These are phyloP conservation scores for Nicotiana rustica DNA, from an alignment of 305 asterid genomes.

Conservation along the genomic window DNA sequence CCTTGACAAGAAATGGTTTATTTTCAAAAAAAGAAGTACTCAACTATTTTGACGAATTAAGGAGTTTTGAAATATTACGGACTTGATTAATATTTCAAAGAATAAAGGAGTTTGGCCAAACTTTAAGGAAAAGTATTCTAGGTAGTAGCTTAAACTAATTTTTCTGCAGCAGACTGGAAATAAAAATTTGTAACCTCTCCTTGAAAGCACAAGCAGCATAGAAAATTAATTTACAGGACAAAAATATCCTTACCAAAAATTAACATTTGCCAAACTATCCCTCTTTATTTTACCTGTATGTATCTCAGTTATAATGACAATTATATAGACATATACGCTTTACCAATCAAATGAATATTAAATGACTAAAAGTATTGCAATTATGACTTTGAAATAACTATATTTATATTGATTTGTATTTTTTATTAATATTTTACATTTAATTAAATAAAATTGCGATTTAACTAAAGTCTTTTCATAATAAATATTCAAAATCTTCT, in stretches of 20 bases:
- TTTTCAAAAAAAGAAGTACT: no score
- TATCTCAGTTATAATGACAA: not conserved
- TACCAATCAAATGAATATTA: conserved; percentile 21
- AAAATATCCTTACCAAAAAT: not conserved
- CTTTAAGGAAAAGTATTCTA: not conserved
- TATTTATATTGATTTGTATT: not conserved
- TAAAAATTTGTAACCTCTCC: not conserved
- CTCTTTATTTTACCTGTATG: not conserved
- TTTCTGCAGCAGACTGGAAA: conserved; percentile 11
- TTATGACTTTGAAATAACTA: not conserved
- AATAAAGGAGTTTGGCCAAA: conserved; percentile 1
- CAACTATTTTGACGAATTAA: no score
- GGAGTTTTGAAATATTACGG: no score
- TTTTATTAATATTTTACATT: not conserved
- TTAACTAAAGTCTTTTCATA: not conserved
- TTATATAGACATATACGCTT: not conserved
- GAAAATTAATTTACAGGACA: not conserved
- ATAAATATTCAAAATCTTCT: not conserved
- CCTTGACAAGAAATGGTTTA: no score
- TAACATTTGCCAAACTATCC: not conserved
- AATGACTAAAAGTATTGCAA: not conserved
- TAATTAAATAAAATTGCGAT: not conserved
- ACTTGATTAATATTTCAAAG: not conserved
- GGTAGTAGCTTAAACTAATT: conserved; percentile 22
- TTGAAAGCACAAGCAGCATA: not conserved